Conservation (phyloP, 1,139 yeast species). For the Debaryomyces coudertii region DNA sequence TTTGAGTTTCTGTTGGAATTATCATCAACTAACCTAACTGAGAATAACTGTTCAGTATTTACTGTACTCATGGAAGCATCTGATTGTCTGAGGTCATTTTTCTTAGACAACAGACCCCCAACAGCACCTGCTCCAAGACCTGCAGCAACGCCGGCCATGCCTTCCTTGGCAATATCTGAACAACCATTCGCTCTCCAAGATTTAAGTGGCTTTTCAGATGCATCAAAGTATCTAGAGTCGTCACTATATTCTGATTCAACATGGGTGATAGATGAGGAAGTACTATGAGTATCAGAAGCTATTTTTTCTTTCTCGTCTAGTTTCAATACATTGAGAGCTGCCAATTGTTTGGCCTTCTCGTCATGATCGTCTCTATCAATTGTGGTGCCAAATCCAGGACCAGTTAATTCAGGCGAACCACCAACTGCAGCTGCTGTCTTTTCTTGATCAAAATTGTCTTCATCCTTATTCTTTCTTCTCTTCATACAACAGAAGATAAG, state of each 20-base stretch:
- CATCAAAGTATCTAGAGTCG: conserved; percentile 35
- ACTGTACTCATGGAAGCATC: conserved; percentile 80
- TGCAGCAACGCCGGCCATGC: conserved; percentile 15
- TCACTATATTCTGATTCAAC: conserved; percentile 34
- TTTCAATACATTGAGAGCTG: conserved; percentile 55
- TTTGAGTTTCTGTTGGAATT: conserved; percentile 45
- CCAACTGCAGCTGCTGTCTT: conserved; percentile 17
- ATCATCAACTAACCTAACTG: conserved; percentile 76
- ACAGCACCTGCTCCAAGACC: neutral
- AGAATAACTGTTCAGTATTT: conserved; percentile 80
- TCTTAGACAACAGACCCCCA: conserved; percentile 14
- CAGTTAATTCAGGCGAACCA: conserved; percentile 31
- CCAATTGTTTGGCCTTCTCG: conserved; percentile 45
- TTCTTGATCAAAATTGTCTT: conserved; percentile 38
- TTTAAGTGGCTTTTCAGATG: conserved; percentile 49
- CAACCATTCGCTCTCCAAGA: conserved; percentile 73
- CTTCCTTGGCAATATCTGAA: conserved; percentile 27
- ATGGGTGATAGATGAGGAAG: conserved; percentile 42
- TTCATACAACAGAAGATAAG: conserved; percentile 62
- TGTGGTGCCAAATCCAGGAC: conserved; percentile 39
- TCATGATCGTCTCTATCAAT: conserved; percentile 31
- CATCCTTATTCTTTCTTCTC: conserved; percentile 35
- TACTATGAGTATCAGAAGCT: conserved; percentile 26
- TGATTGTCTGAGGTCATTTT: conserved; percentile 44
- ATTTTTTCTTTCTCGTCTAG: conserved; percentile 44